Evolutionary conservation across 495 filamentous ascomycete species (phyloP), one percentile per base, ranked within the genome.

Genomic region (Rusavskia elegans): DNA sequence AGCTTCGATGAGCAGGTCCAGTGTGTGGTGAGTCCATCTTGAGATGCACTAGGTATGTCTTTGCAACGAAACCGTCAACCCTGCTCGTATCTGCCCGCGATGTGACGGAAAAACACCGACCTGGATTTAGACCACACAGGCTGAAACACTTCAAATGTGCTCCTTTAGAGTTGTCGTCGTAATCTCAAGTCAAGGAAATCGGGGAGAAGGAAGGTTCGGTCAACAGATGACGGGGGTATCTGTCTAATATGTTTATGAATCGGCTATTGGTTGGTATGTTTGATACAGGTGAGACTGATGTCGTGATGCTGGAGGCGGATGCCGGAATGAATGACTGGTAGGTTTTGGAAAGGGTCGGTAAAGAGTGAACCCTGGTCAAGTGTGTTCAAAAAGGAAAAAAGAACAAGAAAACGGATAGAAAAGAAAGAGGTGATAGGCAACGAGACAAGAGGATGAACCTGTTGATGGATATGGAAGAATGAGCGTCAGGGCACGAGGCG

Each of bases 1-100:
- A 83, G 62, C 74, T 63, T 49, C 75, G 79, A 54, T 72, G 61
- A 48, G 60, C 65, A 59, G 65, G 70, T 56, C 78, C 67, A 52
- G 70, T 63, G 62, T 82, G 81, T 62, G 73, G 68, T 57, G 70
- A 65, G 60, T 79, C 78, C 78, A 35, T 14, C 32, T 10, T 11
- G 32, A 0, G 32, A 35, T 11, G 10, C 32, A 35, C 9, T 2
- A 2, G 9, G 9, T 3, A 8, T 35, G 32, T 35, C 32, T 35
- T 35, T 35, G 13, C 32, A 35, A 35, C 1, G 32, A 35, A 35
- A 35, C 10, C 30, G 21, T 29, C 23, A 35, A 29, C 32, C 32
- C 8, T 35, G 32, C 32, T 35, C 32, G 32, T 14, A 11, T 14
- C 32, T 35, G 13, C 32, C 32, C 9, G 32, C 8, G 9, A 35